Percentiles rank a stretch among this genome's conserved stretches.
phyloP scores from a whole-genome alignment of 2,329 filamentous ascomycete genomes.

The Hypoxylon rubiginosum region DNA sequence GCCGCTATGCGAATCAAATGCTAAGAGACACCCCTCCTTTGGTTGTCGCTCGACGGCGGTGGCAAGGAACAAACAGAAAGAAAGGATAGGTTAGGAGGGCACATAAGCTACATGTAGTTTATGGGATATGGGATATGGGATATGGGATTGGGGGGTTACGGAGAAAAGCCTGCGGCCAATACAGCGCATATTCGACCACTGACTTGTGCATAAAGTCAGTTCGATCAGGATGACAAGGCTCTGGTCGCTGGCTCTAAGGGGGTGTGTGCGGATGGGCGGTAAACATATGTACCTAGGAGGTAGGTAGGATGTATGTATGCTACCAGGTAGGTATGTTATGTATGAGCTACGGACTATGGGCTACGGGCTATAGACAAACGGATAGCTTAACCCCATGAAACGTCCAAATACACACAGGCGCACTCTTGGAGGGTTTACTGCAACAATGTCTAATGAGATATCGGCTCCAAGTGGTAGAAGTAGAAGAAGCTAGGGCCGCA shows the following conservation, averaged over 20 bases:
- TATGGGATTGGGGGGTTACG: slow-evolving; percentile 41
- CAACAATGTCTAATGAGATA: slow-evolving; percentile 44
- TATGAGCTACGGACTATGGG: not conserved
- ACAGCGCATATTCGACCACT: slow-evolving; percentile 52
- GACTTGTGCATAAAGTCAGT: slow-evolving; percentile 34
- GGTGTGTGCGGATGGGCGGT: slow-evolving; percentile 34
- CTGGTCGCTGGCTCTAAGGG: slow-evolving; percentile 9
- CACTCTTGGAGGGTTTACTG: slow-evolving; percentile 41
- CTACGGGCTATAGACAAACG: slow-evolving; percentile 27
- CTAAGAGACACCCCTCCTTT: slow-evolving; percentile 32
- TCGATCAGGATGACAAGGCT: slow-evolving; percentile 33
- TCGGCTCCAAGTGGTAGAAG: slow-evolving; percentile 37
- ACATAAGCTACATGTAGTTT: slow-evolving; percentile 46
- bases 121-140: too few relatives aligned
- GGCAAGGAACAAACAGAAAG: slow-evolving; percentile 41
- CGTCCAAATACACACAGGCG: slow-evolving; percentile 48
- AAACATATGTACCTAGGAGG: slow-evolving; percentile 34
- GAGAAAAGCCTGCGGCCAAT: slow-evolving; percentile 47
- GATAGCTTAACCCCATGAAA: slow-evolving; percentile 52
- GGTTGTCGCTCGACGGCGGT: slow-evolving; percentile 43
- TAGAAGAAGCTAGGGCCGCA: slow-evolving; percentile 34
- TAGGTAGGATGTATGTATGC: too few relatives aligned
- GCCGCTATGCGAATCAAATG: slow-evolving; percentile 44
- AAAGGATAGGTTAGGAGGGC: slow-evolving; percentile 42
- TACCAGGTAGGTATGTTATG: too few relatives aligned